Evolutionary conservation across 768 basidiomycete genomes (phyloP).

Genomic region (Suillus cothurnatus): DNA sequence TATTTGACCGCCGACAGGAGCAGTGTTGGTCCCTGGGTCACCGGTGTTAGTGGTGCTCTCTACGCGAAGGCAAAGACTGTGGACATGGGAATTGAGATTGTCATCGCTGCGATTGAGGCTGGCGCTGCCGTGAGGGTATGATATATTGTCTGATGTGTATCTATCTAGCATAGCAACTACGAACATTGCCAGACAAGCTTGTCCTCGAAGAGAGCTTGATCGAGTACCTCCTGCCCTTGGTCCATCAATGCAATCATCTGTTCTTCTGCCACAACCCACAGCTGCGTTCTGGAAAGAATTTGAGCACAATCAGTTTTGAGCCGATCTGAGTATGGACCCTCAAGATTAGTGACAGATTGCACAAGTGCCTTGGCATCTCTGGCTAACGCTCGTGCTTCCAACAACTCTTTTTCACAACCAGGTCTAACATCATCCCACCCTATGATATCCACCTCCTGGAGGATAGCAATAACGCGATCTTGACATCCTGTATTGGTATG

Average conservation of each 20-base stretch:
- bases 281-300: neutral
- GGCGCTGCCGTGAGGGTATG: neutral
- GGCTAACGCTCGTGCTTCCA: neutral
- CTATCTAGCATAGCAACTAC: neutral
- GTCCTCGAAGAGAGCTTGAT: neutral
- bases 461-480: neutral
- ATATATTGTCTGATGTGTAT: neutral
- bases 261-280: neutral
- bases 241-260: neutral
- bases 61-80: neutral
- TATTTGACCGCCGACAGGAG: neutral
- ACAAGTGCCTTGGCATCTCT: neutral
- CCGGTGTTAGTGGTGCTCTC: neutral
- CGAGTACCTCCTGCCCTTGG: neutral
- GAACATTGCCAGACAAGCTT: neutral
- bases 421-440: neutral
- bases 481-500: neutral
- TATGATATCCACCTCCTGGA: neutral
- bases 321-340: neutral
- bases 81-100: neutral
- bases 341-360: neutral
- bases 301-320: neutral
- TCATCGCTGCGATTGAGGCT: neutral
- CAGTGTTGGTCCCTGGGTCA: neutral
- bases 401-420: neutral